Evolutionary conservation across 768 basidiomycete genomes (phyloP).

Genomic region (Boletus tomentosulus): DNA sequence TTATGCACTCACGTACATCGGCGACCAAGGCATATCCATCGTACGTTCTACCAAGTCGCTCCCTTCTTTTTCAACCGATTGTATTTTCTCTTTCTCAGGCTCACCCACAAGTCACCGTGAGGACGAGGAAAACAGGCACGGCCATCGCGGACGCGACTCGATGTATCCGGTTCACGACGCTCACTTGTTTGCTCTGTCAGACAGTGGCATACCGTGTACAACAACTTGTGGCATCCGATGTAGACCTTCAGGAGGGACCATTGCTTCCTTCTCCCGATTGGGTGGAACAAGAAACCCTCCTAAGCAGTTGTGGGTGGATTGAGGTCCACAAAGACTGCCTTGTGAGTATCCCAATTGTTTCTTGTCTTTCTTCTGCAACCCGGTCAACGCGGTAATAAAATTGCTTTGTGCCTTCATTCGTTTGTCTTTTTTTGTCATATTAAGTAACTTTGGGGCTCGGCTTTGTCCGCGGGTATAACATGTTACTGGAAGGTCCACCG

Average conservation of each 20-base stretch:
- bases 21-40: constrained; percentile 61
- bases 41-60: constrained; percentile 39
- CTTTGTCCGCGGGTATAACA: constrained; percentile 9
- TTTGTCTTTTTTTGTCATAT: not conserved
- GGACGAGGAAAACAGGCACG: constrained; percentile 48
- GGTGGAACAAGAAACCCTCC: constrained; percentile 69
- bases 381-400: not conserved
- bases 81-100: constrained; percentile 36
- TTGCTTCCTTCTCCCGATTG: constrained; percentile 71
- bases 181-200: constrained; percentile 69
- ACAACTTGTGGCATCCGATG: constrained; percentile 53
- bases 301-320: constrained; percentile 68
- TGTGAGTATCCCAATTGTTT: constrained; percentile 44
- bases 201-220: constrained; percentile 63
- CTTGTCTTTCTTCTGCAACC: not conserved
- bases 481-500: not conserved
- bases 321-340: constrained; percentile 62
- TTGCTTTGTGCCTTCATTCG: constrained; percentile 1
- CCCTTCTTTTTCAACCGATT: not conserved
- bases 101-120: constrained; percentile 67
- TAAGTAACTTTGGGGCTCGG: not conserved
- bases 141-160: constrained; percentile 43
- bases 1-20: constrained; percentile 57
- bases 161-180: constrained; percentile 55
- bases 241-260: constrained; percentile 59